Evolutionary conservation across 352 stramenopile genomes (phyloP).

Genomic region (Globisporangium spinosum): DNA sequence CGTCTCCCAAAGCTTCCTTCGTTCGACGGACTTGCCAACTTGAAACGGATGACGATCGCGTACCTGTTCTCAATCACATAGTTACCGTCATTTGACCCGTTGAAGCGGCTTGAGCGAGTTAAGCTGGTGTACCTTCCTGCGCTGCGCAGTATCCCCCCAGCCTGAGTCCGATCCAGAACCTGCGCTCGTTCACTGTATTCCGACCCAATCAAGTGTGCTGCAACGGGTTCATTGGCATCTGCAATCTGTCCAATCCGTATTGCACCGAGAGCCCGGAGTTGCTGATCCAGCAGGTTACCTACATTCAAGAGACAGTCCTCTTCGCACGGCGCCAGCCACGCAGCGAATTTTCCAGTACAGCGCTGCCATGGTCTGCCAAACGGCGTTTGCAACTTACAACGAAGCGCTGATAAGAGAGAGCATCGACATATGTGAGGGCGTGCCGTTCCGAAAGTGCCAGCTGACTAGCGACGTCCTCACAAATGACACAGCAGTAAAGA

Average conservation of each 20-base stretch:
- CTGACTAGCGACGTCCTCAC: neutral
- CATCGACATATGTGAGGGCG: constrained; percentile 2
- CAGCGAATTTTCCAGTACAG: neutral
- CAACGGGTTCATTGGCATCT: constrained; percentile 29
- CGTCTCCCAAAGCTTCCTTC: neutral
- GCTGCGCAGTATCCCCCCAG: constrained; percentile 21
- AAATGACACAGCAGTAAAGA: neutral
- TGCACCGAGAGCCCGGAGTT: constrained; percentile 8
- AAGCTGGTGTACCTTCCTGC: constrained; percentile 20
- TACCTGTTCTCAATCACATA: constrained; percentile 1
- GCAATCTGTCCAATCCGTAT: constrained; percentile 18
- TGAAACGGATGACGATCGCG: neutral
- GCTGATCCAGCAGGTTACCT: neutral
- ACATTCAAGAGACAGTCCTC: neutral
- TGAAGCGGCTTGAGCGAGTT: constrained; percentile 20
- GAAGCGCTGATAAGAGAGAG: constrained; percentile 16
- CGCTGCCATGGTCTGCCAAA: constrained; percentile 14
- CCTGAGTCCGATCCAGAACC: constrained; percentile 8
- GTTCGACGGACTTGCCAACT: constrained; percentile 3
- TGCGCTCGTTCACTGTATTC: constrained; percentile 25
- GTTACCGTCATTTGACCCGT: constrained; percentile 24
- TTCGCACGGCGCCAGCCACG: neutral
- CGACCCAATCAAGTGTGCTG: constrained; percentile 25
- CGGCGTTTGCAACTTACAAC: constrained; percentile 2
- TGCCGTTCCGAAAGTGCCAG: neutral